Percentiles rank a stretch among this genome's conserved stretches.
phyloP scores from a whole-genome alignment of 2,329 filamentous ascomycete genomes.

The Malbranchea zuffiana region DNA sequence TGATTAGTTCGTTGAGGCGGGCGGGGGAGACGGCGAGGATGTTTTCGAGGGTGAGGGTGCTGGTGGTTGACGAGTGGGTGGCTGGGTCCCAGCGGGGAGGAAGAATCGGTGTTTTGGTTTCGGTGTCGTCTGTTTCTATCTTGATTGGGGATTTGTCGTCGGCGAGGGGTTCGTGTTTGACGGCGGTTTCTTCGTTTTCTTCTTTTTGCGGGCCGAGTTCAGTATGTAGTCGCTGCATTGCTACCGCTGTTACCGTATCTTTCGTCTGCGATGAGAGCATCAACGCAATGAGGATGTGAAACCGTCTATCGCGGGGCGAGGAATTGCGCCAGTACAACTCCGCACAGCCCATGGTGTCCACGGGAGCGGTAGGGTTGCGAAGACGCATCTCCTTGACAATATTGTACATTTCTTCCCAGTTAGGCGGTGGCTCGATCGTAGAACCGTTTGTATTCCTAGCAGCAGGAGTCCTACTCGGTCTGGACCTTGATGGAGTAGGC shows the following conservation, averaged over 20 bases:
- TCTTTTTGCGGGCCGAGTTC: constrained; percentile 44
- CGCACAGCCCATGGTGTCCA: constrained; percentile 94
- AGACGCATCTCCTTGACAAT: constrained; percentile 67
- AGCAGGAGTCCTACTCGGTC: constrained; percentile 26
- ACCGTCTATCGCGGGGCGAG: constrained; percentile 51
- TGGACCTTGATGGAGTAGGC: constrained; percentile 21
- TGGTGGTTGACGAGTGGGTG: constrained; percentile 24
- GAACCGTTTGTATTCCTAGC: constrained; percentile 32
- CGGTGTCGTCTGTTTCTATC: constrained; percentile 13
- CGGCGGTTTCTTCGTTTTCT: not conserved
- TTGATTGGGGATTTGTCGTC: too few species aligned
- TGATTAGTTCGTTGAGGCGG: constrained; percentile 61
- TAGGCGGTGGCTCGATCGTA: constrained; percentile 50
- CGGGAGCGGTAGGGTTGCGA: constrained; percentile 59
- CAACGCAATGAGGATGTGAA: constrained; percentile 75
- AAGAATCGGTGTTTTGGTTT: not conserved
- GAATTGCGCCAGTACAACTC: constrained; percentile 36
- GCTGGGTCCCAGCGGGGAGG: constrained; percentile 11
- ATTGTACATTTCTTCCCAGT: constrained; percentile 76
- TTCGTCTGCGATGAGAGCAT: constrained; percentile 93
- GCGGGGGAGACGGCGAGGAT: constrained; percentile 60
- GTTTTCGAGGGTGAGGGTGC: constrained; percentile 59
- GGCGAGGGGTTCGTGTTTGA: too few species aligned
- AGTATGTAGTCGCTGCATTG: constrained; percentile 67
- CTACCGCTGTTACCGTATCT: constrained; percentile 76